Percentiles rank a stretch among this genome's conserved stretches.
Conservation (phyloP, 2,329 filamentous ascomycete species). For the Fusarium brachygibbosum region DNA sequence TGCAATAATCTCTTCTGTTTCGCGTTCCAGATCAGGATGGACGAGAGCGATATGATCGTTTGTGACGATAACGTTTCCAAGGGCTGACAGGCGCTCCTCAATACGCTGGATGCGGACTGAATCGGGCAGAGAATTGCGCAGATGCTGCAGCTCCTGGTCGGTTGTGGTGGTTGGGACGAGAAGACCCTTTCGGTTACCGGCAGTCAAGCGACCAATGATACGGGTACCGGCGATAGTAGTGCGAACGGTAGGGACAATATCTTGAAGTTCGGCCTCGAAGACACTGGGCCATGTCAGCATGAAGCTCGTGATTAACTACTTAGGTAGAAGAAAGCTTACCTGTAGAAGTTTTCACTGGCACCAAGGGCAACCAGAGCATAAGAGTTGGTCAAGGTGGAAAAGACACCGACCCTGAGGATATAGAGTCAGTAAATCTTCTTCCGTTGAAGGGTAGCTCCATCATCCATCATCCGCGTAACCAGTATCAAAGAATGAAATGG, state of each 20-base stretch:
- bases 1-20: slow-evolving; percentile 98
- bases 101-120: slow-evolving; percentile 94
- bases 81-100: slow-evolving; percentile 94
- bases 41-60: slow-evolving; percentile 98
- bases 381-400: slow-evolving; percentile 95
- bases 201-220: slow-evolving; percentile 95
- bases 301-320: background rate
- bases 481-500: slow-evolving; percentile 33
- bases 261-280: slow-evolving; percentile 97
- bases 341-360: slow-evolving; percentile 99
- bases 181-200: slow-evolving; percentile 96
- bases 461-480: background rate
- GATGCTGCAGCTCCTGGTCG: slow-evolving; percentile 97
- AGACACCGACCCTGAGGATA: slow-evolving; percentile 86
- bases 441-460: background rate
- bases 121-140: slow-evolving; percentile 95
- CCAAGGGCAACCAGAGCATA: slow-evolving; percentile 95
- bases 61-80: slow-evolving; percentile 95
- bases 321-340: slow-evolving; percentile 58
- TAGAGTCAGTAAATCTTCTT: slow-evolving; percentile 23
- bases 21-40: slow-evolving; percentile 95
- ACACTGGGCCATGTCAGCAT: slow-evolving; percentile 67
- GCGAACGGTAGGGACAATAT: slow-evolving; percentile 96
- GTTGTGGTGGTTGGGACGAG: slow-evolving; percentile 96
- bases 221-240: slow-evolving; percentile 96